These are phyloP conservation scores for Eutypa lata DNA, from an alignment of 2,329 filamentous ascomycete species.

Conservation along the genomic window DNA sequence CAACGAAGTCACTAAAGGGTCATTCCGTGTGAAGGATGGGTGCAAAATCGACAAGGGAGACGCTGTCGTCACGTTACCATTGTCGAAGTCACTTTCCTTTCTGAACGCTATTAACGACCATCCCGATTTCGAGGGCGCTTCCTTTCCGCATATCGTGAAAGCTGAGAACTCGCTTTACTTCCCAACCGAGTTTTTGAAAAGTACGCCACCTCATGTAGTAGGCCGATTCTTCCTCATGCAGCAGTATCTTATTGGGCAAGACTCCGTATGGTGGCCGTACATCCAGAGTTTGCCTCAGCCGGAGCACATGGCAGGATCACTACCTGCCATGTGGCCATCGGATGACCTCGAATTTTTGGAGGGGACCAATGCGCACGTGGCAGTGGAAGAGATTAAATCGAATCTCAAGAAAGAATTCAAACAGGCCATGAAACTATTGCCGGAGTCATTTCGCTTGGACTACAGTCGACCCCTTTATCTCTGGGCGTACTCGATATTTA, in stretches of 20 bases:
- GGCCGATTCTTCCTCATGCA: conserved; percentile 67
- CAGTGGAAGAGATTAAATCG: conserved; percentile 38
- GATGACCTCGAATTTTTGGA: conserved; percentile 54
- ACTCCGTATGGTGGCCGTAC: conserved; percentile 68
- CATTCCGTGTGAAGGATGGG: conserved; percentile 46
- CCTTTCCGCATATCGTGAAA: conserved; percentile 5
- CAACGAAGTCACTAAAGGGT: conserved; percentile 49
- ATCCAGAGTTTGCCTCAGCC: conserved; percentile 64
- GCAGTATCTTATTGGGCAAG: conserved; percentile 56
- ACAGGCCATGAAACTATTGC: conserved; percentile 37
- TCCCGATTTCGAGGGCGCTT: conserved; percentile 16
- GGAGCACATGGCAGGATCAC: conserved; percentile 45
- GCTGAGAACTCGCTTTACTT: conserved; percentile 33
- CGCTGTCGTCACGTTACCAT: conserved; percentile 49
- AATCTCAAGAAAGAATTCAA: conserved; percentile 46
- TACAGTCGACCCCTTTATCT: conserved; percentile 53
- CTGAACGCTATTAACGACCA: conserved; percentile 48
- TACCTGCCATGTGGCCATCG: conserved; percentile 62
- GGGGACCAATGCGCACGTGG: conserved; percentile 29
- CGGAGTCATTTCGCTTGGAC: conserved; percentile 27
- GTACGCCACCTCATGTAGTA: conserved; percentile 55
- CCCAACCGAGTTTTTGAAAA: conserved; percentile 45
- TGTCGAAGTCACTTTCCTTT: conserved; percentile 55
- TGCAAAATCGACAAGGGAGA: conserved; percentile 32
- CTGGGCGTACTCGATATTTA: conserved; percentile 65